Percentiles rank a stretch among this genome's conserved stretches.
phyloP scores from a whole-genome alignment of 2,329 filamentous ascomycete species.

The Ophiostoma australiae region DNA sequence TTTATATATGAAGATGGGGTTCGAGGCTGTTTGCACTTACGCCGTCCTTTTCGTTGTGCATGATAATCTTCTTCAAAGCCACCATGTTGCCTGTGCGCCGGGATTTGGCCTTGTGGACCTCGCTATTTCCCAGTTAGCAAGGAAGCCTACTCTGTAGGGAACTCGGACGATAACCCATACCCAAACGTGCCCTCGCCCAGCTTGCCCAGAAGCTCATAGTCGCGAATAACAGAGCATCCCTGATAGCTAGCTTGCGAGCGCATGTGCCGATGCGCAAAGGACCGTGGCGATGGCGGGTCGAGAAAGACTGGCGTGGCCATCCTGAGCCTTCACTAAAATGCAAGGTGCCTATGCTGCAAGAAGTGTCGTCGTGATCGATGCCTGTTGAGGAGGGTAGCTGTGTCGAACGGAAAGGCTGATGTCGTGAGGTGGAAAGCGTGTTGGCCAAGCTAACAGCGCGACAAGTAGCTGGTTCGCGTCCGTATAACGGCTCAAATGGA shows the following conservation, averaged over 20 bases:
- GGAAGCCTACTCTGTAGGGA: background rate
- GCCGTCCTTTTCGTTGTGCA: constrained; percentile 98
- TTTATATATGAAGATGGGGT: background rate
- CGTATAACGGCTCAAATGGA: no score
- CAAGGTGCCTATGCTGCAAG: background rate
- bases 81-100: constrained; percentile 69
- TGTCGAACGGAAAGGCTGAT: background rate
- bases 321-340: background rate
- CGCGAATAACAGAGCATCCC: constrained; percentile 77
- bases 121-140: constrained; percentile 42
- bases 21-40: constrained; percentile 42
- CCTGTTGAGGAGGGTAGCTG: background rate
- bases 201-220: constrained; percentile 76
- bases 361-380: background rate
- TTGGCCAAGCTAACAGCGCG: background rate
- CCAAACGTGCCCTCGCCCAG: constrained; percentile 95
- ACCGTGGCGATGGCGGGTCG: constrained; percentile 43
- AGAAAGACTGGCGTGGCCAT: constrained; percentile 18
- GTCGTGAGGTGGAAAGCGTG: background rate
- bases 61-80: constrained; percentile 96
- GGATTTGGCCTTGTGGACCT: constrained; percentile 85
- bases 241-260: constrained; percentile 60
- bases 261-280: constrained; percentile 53
- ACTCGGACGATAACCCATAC: constrained; percentile 40
- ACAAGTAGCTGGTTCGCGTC: background rate